A percentile compares a stretch with the other conserved stretches of the same genome.
Evolutionary conservation across 2,329 filamentous ascomycete genomes (phyloP).

Genomic region (Hypoxylon sp.): DNA sequence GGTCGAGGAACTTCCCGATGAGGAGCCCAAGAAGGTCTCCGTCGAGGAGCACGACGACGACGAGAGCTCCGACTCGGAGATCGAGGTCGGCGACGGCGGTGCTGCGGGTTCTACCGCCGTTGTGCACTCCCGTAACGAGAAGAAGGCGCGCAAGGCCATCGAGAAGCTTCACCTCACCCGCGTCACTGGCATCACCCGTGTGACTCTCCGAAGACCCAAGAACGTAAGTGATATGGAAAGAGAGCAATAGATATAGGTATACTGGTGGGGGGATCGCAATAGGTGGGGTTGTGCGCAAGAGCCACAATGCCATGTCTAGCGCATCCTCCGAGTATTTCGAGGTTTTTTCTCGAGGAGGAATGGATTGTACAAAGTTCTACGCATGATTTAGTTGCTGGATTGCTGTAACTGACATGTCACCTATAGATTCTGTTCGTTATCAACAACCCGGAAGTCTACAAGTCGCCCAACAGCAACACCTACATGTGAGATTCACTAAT

Average conservation of each 20-base stretch:
- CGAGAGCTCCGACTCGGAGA: constrained; percentile 81
- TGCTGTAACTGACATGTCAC: constrained; percentile 21
- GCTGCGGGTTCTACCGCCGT: constrained; percentile 90
- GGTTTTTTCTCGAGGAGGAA: not conserved
- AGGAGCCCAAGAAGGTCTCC: constrained; percentile 84
- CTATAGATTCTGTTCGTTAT: constrained; percentile 97
- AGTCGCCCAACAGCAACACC: constrained; percentile 98
- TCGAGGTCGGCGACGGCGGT: constrained; percentile 75
- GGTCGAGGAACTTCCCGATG: constrained; percentile 97
- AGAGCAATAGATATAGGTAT: constrained; percentile 11
- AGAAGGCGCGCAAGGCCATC: constrained; percentile 99
- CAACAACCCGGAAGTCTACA: constrained; percentile 99
- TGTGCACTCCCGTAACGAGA: constrained; percentile 99
- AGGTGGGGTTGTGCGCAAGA: constrained; percentile 14
- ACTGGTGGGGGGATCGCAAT: not conserved
- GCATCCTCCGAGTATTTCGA: not conserved
- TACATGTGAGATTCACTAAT: constrained; percentile 83
- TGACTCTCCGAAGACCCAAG: constrained; percentile 98
- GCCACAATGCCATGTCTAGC: not conserved
- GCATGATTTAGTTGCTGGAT: not conserved
- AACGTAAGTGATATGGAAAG: constrained; percentile 78
- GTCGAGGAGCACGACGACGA: constrained; percentile 80
- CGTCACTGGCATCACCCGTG: constrained; percentile 96
- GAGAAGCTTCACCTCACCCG: constrained; percentile 98
- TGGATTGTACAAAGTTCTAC: not conserved